phyloP scores from a whole-genome alignment of 192 early-diverging fungal species.

The Funneliformis mosseae region DNA sequence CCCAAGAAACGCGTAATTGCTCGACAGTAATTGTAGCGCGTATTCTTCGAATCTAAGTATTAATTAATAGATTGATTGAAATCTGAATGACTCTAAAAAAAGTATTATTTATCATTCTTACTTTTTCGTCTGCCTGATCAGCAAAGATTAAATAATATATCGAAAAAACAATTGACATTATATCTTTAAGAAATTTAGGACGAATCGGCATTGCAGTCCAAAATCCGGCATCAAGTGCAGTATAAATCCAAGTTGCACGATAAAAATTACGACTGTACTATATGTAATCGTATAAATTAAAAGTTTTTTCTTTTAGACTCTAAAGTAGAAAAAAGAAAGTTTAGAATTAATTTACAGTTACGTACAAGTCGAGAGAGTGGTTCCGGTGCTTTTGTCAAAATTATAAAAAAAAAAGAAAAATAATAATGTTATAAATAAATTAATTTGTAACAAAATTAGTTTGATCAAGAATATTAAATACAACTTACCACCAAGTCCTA shows the following conservation, averaged over 20 bases:
- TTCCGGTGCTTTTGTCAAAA: slow-evolving; percentile 66
- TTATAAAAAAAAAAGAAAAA: not conserved
- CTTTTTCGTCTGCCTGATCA: slow-evolving; percentile 83
- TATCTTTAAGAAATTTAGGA: slow-evolving; percentile 75
- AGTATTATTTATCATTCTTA: slow-evolving; percentile 28
- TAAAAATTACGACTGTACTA: slow-evolving; percentile 91
- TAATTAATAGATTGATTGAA: not conserved
- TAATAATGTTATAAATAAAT: not conserved
- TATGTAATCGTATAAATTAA: not conserved
- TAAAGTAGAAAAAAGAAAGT: not conserved
- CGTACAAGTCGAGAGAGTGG: slow-evolving; percentile 73
- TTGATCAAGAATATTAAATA: not conserved
- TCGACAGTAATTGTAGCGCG: slow-evolving; percentile 77
- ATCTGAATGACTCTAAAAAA: not conserved
- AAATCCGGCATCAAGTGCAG: slow-evolving; percentile 93
- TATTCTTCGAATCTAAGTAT: slow-evolving; percentile 64
- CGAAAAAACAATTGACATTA: slow-evolving; percentile 75
- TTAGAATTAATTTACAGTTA: not conserved
- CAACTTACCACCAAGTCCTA: slow-evolving; percentile 69
- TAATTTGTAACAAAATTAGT: not conserved
- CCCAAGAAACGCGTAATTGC: slow-evolving; percentile 89
- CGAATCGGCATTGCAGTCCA: slow-evolving; percentile 82
- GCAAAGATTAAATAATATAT: slow-evolving; percentile 84
- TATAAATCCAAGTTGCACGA: slow-evolving; percentile 86
- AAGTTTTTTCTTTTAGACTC: not conserved